Base-by-base conservation (phyloP, 129 eudicot species). In the Centella asiatica region DNA sequence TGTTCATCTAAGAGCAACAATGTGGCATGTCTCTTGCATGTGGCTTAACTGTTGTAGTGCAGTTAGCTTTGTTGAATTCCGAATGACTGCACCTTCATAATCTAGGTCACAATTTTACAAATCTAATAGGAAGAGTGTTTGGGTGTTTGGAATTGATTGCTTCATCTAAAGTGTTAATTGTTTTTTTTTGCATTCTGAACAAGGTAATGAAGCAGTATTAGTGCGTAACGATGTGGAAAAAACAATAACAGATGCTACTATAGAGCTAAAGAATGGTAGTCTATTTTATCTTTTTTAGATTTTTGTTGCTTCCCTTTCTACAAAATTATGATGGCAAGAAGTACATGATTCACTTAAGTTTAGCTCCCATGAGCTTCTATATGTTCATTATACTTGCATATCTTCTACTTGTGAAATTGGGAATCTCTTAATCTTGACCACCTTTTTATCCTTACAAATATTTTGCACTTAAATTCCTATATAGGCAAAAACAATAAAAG, bases 401-500 rank as follows among this genome's bases (percentile, higher is more conserved):
- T 17, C 4, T 50, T 12, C 18, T 44, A 18, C 27, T 44, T 68
- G 19, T 28, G 27, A 15, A 19, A 4, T 55, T 22, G 33, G 19
- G 13, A n/a, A n/a, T n/a, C n/a, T 34, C 12, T 37, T 44, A 48
- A 4, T 42, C 36, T 63, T 57, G 19, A 18, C 44, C 17, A 7
- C 11, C 4, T 3, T 44, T 39, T 40, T 34, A 2, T 31, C 46
- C 34, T 46, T 65, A 46, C 44, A 25, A 59, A 11, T 61, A 13
- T 59, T 4, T 52, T 57, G 33, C 52, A 26, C 17, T 58, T 18
- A 10, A 56, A 19, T 66, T 66, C 29, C 39, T 34, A 58, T 59
- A 87, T 55, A 92, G 98, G 87, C 74, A 48, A 87, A 76, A 79
- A 73, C 57, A 72, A 82, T 92, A 60, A 92, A 81, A 78, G 96